These are phyloP conservation scores for Diospyros lotus DNA, from an alignment of 148 eudicot species.

Conservation along the genomic window DNA sequence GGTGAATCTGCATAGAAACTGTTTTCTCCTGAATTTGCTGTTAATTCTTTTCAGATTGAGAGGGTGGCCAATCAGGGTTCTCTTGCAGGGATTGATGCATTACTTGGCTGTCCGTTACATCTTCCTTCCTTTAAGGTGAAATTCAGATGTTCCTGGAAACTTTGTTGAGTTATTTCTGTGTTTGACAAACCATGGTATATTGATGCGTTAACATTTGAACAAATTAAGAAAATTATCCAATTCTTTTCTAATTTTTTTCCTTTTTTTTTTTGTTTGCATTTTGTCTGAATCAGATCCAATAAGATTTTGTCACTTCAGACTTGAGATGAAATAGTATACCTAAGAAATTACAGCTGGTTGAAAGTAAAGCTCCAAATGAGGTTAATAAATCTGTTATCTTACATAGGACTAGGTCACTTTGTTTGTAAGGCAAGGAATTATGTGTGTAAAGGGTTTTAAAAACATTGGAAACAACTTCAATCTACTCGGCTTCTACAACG, in stretches of 20 bases:
- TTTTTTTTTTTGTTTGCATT: too few relatives aligned
- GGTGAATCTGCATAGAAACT: background rate
- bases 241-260: background rate
- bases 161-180: conserved; percentile 1
- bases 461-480: too few relatives aligned
- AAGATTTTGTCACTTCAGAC: background rate
- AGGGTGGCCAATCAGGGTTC: conserved; percentile 53
- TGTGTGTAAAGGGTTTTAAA: too few relatives aligned
- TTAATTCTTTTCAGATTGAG: conserved; percentile 38
- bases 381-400: too few relatives aligned
- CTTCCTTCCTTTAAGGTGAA: conserved; percentile 55
- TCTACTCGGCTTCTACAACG: too few relatives aligned
- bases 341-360: background rate
- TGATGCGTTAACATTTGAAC: background rate
- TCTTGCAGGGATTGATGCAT: conserved; percentile 63
- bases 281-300: background rate
- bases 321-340: background rate
- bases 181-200: background rate
- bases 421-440: too few relatives aligned
- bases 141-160: background rate
- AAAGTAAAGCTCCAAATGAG: too few relatives aligned
- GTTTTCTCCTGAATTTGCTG: background rate
- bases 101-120: conserved; percentile 62
- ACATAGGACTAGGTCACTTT: too few relatives aligned
- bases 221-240: background rate